Conservation (phyloP, 129 eudicot species). For the Erigeron canadensis region DNA sequence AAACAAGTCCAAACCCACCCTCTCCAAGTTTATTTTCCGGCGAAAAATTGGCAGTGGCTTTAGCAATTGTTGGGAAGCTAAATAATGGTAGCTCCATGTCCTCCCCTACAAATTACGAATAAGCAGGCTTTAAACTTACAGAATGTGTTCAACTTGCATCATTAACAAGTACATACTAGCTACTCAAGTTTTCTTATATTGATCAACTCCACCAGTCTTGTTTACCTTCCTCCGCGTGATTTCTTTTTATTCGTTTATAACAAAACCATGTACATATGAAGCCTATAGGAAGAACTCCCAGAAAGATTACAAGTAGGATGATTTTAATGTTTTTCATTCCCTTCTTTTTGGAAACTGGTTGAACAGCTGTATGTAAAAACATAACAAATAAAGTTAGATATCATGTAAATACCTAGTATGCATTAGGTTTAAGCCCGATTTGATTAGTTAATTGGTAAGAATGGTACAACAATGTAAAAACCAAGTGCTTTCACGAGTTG, state of each 20-base stretch:
- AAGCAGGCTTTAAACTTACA: no score
- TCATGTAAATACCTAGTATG: no score
- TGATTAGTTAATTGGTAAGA: no score
- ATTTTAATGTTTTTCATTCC: conserved; percentile 16
- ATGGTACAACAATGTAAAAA: neutral
- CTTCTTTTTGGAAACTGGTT: conserved; percentile 15
- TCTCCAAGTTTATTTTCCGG: conserved; percentile 34
- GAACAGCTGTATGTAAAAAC: neutral
- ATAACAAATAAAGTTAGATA: neutral
- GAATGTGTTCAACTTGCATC: no score
- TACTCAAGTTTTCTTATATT: no score
- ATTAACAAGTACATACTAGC: no score
- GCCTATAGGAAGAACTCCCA: conserved; percentile 28
- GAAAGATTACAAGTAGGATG: conserved; percentile 2
- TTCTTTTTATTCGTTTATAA: conserved; percentile 23
- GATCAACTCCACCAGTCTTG: no score
- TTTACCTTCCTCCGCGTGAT: conserved; percentile 24
- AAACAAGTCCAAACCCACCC: conserved; percentile 44
- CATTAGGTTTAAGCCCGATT: no score
- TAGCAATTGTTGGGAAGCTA: neutral
- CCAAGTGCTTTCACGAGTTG: neutral
- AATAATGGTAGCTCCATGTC: neutral
- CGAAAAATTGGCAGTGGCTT: conserved; percentile 34
- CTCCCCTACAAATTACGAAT: neutral
- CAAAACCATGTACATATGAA: conserved; percentile 20